A percentile compares a stretch with the other conserved stretches of the same genome.
Conservation (phyloP, 2,329 filamentous ascomycete species). For the Neonectria punicea region DNA sequence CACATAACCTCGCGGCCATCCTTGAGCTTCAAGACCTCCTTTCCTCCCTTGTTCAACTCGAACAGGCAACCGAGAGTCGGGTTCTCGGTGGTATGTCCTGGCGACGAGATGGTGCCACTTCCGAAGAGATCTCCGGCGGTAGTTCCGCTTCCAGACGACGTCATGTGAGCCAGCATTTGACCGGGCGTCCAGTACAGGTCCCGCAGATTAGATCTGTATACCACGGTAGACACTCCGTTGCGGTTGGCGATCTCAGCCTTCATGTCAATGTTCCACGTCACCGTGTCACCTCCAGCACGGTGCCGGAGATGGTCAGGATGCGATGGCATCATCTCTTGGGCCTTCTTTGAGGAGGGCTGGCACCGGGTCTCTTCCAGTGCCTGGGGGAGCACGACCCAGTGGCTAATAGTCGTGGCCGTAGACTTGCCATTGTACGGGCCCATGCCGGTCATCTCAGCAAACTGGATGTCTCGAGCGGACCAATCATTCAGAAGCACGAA, state of each 20-base stretch:
- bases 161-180: slow-evolving; percentile 1
- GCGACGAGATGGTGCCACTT: neutral
- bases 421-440: neutral
- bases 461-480: slow-evolving; percentile 5
- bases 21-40: neutral
- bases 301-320: slow-evolving; percentile 1
- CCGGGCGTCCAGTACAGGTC: neutral
- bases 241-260: neutral
- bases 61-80: neutral
- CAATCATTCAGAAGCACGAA: slow-evolving; percentile 3
- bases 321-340: neutral
- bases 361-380: neutral
- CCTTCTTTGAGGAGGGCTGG: neutral
- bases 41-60: neutral
- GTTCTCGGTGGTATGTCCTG: neutral
- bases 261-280: neutral
- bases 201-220: neutral
- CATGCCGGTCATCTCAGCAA: neutral
- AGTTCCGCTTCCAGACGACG: neutral
- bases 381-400: neutral
- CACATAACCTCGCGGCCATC: neutral
- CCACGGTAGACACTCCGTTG: neutral
- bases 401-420: neutral
- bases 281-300: neutral
- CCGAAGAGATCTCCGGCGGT: neutral